Evolutionary conservation across 805 yeast species (phyloP).

Genomic region (Henningerozyma blattae): DNA sequence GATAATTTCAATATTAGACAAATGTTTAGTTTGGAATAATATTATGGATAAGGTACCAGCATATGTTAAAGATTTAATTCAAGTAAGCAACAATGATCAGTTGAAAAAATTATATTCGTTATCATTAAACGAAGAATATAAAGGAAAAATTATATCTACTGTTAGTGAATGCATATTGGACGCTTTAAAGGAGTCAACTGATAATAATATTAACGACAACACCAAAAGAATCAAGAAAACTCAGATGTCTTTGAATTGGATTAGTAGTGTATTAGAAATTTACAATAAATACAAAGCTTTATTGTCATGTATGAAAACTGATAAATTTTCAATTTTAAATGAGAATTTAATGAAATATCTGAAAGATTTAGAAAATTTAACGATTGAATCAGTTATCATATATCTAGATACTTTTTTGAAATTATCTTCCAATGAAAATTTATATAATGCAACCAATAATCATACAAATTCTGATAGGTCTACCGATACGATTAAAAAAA

Average conservation of each 20-base stretch:
- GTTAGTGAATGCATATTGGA: conserved; percentile 9
- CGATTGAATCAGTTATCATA: conserved; percentile 44
- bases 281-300: conserved; percentile 40
- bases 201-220: conserved; percentile 4
- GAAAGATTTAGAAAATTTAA: conserved; percentile 29
- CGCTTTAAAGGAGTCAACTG: conserved; percentile 8
- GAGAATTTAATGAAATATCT: conserved; percentile 43
- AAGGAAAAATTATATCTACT: conserved; percentile 6
- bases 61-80: conserved; percentile 6
- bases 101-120: conserved; percentile 10
- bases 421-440: conserved; percentile 9
- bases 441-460: too few relatives aligned
- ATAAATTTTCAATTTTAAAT: neutral
- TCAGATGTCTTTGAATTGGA: conserved; percentile 56
- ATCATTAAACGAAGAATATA: conserved; percentile 8
- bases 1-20: conserved; percentile 10
- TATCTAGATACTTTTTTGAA: conserved; percentile 47
- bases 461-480: too few relatives aligned
- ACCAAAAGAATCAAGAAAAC: conserved; percentile 23
- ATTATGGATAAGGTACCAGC: conserved; percentile 4
- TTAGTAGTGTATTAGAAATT: conserved; percentile 40
- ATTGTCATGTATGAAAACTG: conserved; percentile 16
- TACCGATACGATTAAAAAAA: conserved; percentile 19
- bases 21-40: conserved; percentile 13
- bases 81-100: conserved; percentile 4